A percentile compares a stretch with the other conserved stretches of the same genome.
Evolutionary conservation across 2,329 filamentous ascomycete genomes (phyloP).

Genomic region (Blumeria graminis): DNA sequence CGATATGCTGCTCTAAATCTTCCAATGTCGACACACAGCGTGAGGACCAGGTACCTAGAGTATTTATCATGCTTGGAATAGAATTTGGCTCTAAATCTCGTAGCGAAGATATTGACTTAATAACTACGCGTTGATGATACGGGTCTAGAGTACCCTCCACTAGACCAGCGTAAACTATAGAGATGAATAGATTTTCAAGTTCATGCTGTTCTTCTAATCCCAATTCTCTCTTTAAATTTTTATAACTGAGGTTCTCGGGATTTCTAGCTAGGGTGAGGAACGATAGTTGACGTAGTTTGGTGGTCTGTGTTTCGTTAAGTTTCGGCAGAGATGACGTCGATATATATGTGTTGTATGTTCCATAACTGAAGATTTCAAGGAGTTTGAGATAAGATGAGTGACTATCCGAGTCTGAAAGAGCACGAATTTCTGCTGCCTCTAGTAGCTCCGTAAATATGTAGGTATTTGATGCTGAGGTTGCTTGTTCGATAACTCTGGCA

Average conservation of each 20-base stretch:
- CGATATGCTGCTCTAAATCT: conserved; percentile 55
- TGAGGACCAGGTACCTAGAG: conserved; percentile 51
- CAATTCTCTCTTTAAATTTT: conserved; percentile 39
- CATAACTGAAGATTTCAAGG: conserved; percentile 78
- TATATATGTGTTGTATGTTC: conserved; percentile 57
- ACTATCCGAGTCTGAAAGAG: conserved; percentile 37
- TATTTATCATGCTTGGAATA: conserved; percentile 40
- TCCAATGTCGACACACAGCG: conserved; percentile 51
- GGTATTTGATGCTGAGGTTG: conserved; percentile 71
- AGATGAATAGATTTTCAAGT: conserved; percentile 69
- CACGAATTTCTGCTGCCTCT: conserved; percentile 52
- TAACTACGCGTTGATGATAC: conserved; percentile 44
- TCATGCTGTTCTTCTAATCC: conserved; percentile 40
- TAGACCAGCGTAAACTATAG: conserved; percentile 67
- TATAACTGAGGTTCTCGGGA: conserved; percentile 46
- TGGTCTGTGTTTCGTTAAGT: conserved; percentile 46
- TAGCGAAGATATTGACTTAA: conserved; percentile 61
- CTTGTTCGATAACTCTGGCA: conserved; percentile 64
- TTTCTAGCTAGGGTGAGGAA: conserved; percentile 59
- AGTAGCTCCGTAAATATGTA: conserved; percentile 92
- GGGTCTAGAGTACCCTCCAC: conserved; percentile 68
- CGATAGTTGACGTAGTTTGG: conserved; percentile 78
- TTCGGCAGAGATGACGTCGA: conserved; percentile 33
- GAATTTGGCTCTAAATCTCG: conserved; percentile 61
- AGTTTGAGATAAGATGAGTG: conserved; percentile 40